These are phyloP conservation scores for Novymonas esmeraldas DNA, from an alignment of 208 protist species.

Conservation along the genomic window DNA sequence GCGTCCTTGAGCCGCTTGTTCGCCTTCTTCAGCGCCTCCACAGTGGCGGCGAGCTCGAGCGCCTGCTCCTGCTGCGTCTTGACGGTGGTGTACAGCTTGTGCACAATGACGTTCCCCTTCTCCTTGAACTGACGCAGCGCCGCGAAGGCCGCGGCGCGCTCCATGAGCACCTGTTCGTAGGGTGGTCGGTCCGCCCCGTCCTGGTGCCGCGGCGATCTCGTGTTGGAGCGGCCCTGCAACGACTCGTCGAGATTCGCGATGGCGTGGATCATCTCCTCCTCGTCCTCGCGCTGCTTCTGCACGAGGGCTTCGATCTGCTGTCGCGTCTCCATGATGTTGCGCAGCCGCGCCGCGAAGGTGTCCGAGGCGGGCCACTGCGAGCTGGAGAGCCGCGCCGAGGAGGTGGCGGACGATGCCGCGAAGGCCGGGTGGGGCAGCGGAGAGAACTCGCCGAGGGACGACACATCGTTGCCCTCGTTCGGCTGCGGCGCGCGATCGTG, in stretches of 20 bases:
- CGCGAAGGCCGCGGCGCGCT: conserved; percentile 48
- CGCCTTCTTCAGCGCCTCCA: conserved; percentile 39
- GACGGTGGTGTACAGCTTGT: conserved; percentile 45
- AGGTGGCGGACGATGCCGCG: conserved; percentile 9
- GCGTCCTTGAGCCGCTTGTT: conserved; percentile 32
- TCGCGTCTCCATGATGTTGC: conserved; percentile 29
- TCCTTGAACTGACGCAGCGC: conserved; percentile 49
- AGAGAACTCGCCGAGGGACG: not conserved
- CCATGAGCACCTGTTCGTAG: conserved; percentile 34
- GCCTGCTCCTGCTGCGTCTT: conserved; percentile 39
- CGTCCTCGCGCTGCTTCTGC: conserved; percentile 27
- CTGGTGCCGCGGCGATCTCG: not conserved
- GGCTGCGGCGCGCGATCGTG: not conserved
- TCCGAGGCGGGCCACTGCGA: conserved; percentile 22
- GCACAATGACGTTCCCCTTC: conserved; percentile 56
- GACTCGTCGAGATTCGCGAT: conserved; percentile 18
- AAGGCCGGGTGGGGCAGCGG: not conserved
- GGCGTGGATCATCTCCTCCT: conserved; percentile 24
- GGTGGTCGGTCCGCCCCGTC: conserved; percentile 2
- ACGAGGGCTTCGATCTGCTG: conserved; percentile 33
- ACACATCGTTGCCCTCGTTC: not conserved
- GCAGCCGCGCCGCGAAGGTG: conserved; percentile 24
- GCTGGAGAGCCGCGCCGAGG: conserved; percentile 11
- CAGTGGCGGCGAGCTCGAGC: conserved; percentile 31
- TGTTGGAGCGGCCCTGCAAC: conserved; percentile 9